Percentiles rank a stretch among this genome's conserved stretches.
These are phyloP conservation scores for Galeopsis tetrahit DNA, from an alignment of 257 asterid species.

Conservation along the genomic window DNA sequence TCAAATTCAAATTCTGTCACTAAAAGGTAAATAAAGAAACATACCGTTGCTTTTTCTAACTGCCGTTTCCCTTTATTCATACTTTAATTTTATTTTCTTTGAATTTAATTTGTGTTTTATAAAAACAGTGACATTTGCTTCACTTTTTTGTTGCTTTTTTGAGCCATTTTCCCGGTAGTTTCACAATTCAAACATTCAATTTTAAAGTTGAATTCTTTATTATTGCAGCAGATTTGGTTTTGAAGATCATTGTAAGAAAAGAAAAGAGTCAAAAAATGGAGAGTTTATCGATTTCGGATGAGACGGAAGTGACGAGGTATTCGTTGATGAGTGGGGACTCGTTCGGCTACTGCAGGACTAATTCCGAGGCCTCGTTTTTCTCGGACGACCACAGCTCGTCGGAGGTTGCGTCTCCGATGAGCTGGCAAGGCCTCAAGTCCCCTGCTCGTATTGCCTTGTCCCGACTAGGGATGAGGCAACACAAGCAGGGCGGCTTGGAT, in stretches of 20 bases:
- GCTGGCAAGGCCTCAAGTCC: constrained; percentile 78
- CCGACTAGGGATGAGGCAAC: constrained; percentile 71
- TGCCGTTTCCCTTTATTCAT: constrained; percentile 41
- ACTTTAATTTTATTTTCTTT: neutral
- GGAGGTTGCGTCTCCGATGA: constrained; percentile 59
- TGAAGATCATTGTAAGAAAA: neutral
- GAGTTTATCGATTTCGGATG: constrained; percentile 49
- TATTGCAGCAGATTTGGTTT: neutral
- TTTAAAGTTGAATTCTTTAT: neutral
- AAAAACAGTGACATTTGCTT: constrained; percentile 42
- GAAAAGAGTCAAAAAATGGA: constrained; percentile 43
- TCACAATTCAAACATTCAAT: constrained; percentile 43
- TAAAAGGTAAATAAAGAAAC: constrained; percentile 49
- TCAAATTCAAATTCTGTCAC: constrained; percentile 62
- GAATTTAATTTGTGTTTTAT: constrained; percentile 3
- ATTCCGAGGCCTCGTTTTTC: constrained; percentile 71
- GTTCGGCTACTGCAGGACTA: constrained; percentile 64
- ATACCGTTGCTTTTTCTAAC: constrained; percentile 59
- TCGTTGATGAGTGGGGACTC: constrained; percentile 60
- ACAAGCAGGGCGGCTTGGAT: constrained; percentile 49
- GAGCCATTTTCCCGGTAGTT: constrained; percentile 47
- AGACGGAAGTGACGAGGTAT: constrained; percentile 49
- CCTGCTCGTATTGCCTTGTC: constrained; percentile 69
- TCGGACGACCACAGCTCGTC: constrained; percentile 65
- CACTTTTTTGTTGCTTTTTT: constrained; percentile 35